Base-by-base conservation (phyloP, 306 rosid genomes). In the Neltuma alba region DNA sequence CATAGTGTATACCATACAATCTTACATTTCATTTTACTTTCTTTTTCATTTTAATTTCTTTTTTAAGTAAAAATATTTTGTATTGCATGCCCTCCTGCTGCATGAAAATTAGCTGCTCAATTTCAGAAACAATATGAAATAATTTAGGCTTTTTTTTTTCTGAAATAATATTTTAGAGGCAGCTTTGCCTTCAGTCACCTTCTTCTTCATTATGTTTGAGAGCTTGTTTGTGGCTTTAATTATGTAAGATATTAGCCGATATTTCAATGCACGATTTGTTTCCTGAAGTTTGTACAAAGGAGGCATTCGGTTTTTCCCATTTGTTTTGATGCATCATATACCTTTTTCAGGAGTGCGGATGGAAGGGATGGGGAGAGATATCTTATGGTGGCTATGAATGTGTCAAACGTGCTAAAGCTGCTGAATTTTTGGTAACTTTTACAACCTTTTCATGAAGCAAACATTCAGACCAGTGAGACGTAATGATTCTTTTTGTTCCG, bases 311-410 rank as follows among this genome's bases (percentile, higher is more conserved):
- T 80, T 74, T 66, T 23, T 65, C 1, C 16, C 34, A 21, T 68
- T 75, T 74, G 28, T 45, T 62, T 75, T 70, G 38, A 78, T 58
- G 61, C 74, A 79, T 20, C 31, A 50, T 31, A 60, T 77, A 20
- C 79, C 65, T 57, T 69, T 84, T 68, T 64, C 87, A 95, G 99
- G 97, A 91, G 65, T 87, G 85, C 20, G 99, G 97, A 74, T 95
- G 96, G 98, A 93, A 93, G 88, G 97, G 97, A 84, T 93, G 97
- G 98, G 99, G 98, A 60, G 99, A 95, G 89, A 87, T 95, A 82
- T 95, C 99, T 20, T 95, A 95, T 72, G 98, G 99, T 33, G 98
- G 99, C 67, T 75, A 75, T 23, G 92, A 83, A 85, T 90, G 98
- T 79, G 84, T 90, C 47, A 68, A 80, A 79, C 98, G 99, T 28